Base-by-base conservation (phyloP, 1,284 basidiomycete genomes). In the Anthracocystis setariae region DNA sequence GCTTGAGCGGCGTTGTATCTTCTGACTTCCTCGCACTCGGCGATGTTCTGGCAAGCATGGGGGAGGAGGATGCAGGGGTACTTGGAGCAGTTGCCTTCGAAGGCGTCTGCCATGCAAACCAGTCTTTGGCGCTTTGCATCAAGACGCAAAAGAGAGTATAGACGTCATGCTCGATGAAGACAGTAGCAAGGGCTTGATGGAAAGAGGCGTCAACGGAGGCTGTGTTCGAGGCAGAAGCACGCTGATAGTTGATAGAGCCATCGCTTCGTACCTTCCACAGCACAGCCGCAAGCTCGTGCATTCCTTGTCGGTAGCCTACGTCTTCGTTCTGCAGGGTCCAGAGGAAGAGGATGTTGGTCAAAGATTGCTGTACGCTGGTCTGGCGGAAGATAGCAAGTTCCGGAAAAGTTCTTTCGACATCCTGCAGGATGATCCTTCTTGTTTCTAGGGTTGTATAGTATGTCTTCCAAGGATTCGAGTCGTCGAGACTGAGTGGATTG, bases 251-350 rank as follows among this genome's bases (percentile, higher is more conserved):
- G 13, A 67, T 27, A 18, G 54, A 54, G 20, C 59, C 59, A 8
- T 71, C 57, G 25, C 53, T 54, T 20, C 79, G 46, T 0, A 77
- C 63, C 15, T 73, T 63, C 75, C 78, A 78, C 10, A 81, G 58
- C 5, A 68, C 61, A 15, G 63, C 76, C 7, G 78, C 72, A n/a
- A 83, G 56, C 58, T 83, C 82, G 48, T 83, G 82, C 80, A 83
- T 82, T 4, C 82, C 82, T 47, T 83, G 82, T 20, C 78, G 57
- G 44, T 83, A 83, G 38, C 79, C 79, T 2, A 73, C 57, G 20
- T 79, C 74, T 17, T 64, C 38, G 29, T 82, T 72, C 38, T 70
- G 47, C 23, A 69, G 61, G 2, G 64, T 48, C 74, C 80, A 83
- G 3, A 82, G 73, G 46, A 76, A 78, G 23, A 83, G 69, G 15